These are phyloP conservation scores for Raphanus hybrid DNA, from an alignment of 441 rosid genomes.

Conservation along the genomic window DNA sequence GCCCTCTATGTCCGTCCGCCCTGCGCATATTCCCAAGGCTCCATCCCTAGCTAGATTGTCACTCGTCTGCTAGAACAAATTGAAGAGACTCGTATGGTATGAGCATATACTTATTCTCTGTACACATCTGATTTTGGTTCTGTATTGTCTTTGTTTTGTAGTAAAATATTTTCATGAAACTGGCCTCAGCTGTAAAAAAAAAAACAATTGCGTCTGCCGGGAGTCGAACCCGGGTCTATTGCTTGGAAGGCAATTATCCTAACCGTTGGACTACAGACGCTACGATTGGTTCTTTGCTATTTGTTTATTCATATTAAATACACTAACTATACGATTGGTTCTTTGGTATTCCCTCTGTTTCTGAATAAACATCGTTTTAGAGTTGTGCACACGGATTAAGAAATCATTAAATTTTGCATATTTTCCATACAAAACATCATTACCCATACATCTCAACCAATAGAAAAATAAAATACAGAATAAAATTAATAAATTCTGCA, in stretches of 20 bases:
- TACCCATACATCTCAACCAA: no score
- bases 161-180: no score
- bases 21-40: neutral
- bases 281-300: neutral
- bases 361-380: no score
- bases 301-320: no score
- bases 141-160: no score
- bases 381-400: no score
- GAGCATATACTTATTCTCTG: constrained; percentile 21
- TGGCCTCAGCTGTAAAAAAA: constrained; percentile 22
- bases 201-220: constrained; percentile 68
- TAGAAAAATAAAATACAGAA: no score
- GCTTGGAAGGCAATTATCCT: constrained; percentile 97
- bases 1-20: no score
- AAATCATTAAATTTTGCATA: no score
- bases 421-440: no score
- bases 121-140: constrained; percentile 27
- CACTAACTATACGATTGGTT: neutral
- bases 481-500: no score
- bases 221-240: constrained; percentile 95
- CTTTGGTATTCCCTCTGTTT: no score
- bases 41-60: neutral
- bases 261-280: constrained; percentile 98
- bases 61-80: constrained; percentile 58
- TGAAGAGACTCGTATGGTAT: neutral